Evolutionary conservation across 495 filamentous ascomycete species (phyloP).

Genomic region (Penicillium malachiteum): DNA sequence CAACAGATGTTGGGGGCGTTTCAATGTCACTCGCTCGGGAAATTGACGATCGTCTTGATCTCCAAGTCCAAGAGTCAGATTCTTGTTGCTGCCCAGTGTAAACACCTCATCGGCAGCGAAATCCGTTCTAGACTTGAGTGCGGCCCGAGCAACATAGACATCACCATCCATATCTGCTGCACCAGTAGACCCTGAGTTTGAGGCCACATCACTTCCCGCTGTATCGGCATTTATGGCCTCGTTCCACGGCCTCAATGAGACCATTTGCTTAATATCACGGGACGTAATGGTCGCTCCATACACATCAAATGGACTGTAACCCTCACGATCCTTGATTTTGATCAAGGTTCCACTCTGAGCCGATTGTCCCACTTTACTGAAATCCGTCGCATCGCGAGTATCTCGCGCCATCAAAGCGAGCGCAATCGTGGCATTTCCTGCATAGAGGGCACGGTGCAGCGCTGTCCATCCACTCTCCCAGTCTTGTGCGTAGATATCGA

Average conservation of each 20-base stretch:
- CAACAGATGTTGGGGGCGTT: slow-evolving; percentile 78
- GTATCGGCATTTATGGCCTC: slow-evolving; percentile 11
- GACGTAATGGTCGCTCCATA: slow-evolving; percentile 79
- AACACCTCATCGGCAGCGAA: slow-evolving; percentile 82
- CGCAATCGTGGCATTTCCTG: slow-evolving; percentile 86
- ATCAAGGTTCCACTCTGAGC: slow-evolving; percentile 65
- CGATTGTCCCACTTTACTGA: slow-evolving; percentile 44
- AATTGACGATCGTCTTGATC: slow-evolving; percentile 92
- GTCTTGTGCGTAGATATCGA: slow-evolving; percentile 85
- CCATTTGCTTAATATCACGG: slow-evolving; percentile 40
- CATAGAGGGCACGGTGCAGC: slow-evolving; percentile 87
- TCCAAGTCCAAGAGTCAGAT: slow-evolving; percentile 85
- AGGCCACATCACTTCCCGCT: slow-evolving; percentile 35
- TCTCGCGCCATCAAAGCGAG: slow-evolving; percentile 76
- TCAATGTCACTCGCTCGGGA: slow-evolving; percentile 76
- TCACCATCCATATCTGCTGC: slow-evolving; percentile 39
- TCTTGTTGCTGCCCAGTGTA: slow-evolving; percentile 93
- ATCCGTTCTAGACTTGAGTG: slow-evolving; percentile 33
- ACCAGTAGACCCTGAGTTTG: slow-evolving; percentile 36
- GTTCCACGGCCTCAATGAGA: slow-evolving; percentile 23
- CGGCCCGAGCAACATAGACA: slow-evolving; percentile 15
- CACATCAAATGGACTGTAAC: slow-evolving; percentile 90
- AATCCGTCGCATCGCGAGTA: slow-evolving; percentile 58
- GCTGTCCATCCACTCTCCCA: slow-evolving; percentile 94
- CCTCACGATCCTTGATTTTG: slow-evolving; percentile 93